A percentile compares a stretch with the other conserved stretches of the same genome.
These are phyloP conservation scores for Pleurotus cornucopiae DNA, from an alignment of 768 basidiomycete species.

Conservation along the genomic window DNA sequence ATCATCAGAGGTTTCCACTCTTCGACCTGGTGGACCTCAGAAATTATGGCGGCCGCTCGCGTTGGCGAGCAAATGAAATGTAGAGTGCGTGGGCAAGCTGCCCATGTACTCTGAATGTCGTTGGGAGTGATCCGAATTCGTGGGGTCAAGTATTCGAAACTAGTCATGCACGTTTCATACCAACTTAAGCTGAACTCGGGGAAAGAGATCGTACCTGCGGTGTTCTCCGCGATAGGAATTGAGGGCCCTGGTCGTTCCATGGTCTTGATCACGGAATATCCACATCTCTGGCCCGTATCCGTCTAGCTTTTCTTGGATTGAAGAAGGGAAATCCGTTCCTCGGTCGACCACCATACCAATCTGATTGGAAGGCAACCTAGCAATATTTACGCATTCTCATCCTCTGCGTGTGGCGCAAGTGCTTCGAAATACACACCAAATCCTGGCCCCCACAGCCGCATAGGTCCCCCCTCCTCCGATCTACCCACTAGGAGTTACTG, in stretches of 20 bases:
- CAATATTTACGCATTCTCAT: conserved; percentile 3
- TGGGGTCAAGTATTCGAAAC: conserved; percentile 77
- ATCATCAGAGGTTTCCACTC: conserved; percentile 67
- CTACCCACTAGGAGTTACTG: conserved; percentile 27
- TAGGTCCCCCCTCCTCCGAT: conserved; percentile 91
- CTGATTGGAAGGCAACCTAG: conserved; percentile 58
- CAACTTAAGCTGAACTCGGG: neutral
- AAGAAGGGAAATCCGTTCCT: conserved; percentile 69
- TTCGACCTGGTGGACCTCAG: conserved; percentile 49
- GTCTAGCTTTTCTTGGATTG: conserved; percentile 51
- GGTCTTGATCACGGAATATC: conserved; percentile 61
- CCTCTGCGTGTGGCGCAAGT: neutral
- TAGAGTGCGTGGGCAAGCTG: conserved; percentile 48
- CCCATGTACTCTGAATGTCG: conserved; percentile 54
- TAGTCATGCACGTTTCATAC: conserved; percentile 21
- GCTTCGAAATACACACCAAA: conserved; percentile 50
- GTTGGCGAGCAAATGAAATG: conserved; percentile 87
- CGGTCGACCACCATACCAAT: conserved; percentile 85
- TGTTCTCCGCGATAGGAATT: conserved; percentile 73
- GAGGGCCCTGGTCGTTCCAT: conserved; percentile 65
- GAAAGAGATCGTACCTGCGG: conserved; percentile 46
- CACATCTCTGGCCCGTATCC: conserved; percentile 74
- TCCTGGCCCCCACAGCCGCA: conserved; percentile 73
- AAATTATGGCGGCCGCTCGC: conserved; percentile 62
- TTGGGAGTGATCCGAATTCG: conserved; percentile 65